Base-by-base conservation (phyloP, 1,284 basidiomycete species). In the Apiotrichum siamense region DNA sequence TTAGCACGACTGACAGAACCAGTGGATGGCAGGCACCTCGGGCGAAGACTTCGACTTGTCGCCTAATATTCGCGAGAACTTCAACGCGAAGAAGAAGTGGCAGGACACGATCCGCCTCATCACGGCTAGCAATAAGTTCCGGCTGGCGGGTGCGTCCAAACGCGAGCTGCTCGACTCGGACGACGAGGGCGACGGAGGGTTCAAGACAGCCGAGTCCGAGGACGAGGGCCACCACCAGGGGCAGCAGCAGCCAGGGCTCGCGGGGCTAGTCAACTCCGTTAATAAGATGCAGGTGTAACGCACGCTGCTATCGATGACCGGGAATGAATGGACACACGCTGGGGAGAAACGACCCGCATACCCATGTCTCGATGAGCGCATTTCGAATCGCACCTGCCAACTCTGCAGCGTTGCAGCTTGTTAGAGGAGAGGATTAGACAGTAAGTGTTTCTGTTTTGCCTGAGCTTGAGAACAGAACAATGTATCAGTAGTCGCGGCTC, bases 21-120 rank as follows among this genome's bases (percentile, higher is more conserved):
- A 69, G 66, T 68, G 67, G 69, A 54, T 69, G 37, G 54, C 58
- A 38, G 44, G 59, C 9, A 58, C 50, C 5, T 44, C 46, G 18
- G 55, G 81, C 2, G 78, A 76, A 13, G 84, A 86, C 46, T 81
- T 85, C 66, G 88, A 93, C 63, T 78, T 93, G 27, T 77, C 74
- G 21, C 62, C 65, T 9, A 87, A 84, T 23, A 76, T 92, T 43
- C 83, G 85, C 26, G 83, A 87, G 27, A 83, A 90, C 76, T 67
- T 71, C 51, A 63, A 67, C 45, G 55, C 69, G 1, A 57, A 52
- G 41, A 60, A 60, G 48, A 65, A 66, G 47, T 71, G 66, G 65
- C 50, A 53, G 20, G 51, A 58, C 43, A 64, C 66, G 2, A 42
- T 70, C 39, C 52, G 56, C 23, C 62, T 68, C 44, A 52, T 57